Evolutionary conservation across 2,329 filamentous ascomycete species (phyloP), one percentile per base, ranked within the genome.

Genomic region (Fusarium neocosmosporiellum): DNA sequence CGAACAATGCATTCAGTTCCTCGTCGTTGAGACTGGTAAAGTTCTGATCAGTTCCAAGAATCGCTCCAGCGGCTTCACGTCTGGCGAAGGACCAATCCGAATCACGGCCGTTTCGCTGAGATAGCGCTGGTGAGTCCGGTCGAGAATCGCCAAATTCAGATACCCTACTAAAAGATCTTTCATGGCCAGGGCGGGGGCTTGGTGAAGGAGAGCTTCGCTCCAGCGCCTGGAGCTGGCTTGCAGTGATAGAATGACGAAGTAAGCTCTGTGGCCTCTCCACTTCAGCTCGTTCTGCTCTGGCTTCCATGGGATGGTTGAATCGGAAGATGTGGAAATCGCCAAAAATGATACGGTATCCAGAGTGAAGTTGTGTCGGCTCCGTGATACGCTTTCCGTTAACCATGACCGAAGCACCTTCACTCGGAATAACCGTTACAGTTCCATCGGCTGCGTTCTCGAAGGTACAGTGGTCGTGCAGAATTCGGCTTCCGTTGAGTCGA

Each of bases 261-360:
- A 97, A 85, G 78, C 94, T 98, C 79, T 94, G 91, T 71, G 69
- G 69, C 34, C 69, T 72, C 37, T 93, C 79, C 11, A 81, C 94
- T 78, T 98, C 94, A 14, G 94, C 95, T 63, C 96, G 88, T 83
- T 99, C 96, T 4, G 95, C 96, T 66, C 94, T 91, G 33, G 96
- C 96, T 84, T 99, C 96, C 86, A 98, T 93, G 1, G 96, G 96
- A 80, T 99, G 95, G 78, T 98, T 99, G 86, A 99, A 99, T 65
- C 96, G 89, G 84, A 99, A 98, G 69, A 99, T 99, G 81, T 99
- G 96, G 77, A 99, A 99, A 82, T 99, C 96, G 43, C 96, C 96
- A 11, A 99, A 87, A 71, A 99, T 99, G 62, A 99, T 93, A 70
- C 96, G 93, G 80, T 95, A 98, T 7, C 96, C 96, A 77, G 95